A percentile compares a stretch with the other conserved stretches of the same genome.
phyloP scores from a whole-genome alignment of 2,329 filamentous ascomycete genomes.

The Aspergillus fumigatiaffinis region DNA sequence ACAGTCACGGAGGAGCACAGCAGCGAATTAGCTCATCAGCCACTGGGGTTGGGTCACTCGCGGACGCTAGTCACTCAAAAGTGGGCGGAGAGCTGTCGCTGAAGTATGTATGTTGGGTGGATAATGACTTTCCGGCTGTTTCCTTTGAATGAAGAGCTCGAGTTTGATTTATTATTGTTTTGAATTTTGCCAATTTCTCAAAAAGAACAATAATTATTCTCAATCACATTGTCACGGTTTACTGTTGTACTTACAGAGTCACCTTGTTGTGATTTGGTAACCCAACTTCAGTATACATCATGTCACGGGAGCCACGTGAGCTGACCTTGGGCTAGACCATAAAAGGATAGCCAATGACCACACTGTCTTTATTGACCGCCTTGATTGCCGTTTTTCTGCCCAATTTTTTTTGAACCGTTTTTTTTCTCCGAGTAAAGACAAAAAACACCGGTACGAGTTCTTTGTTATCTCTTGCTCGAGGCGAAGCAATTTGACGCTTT shows the following conservation, averaged over 20 bases:
- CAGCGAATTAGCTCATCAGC: slow-evolving; percentile 26
- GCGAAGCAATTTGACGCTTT: not conserved
- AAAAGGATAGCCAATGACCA: slow-evolving; percentile 18
- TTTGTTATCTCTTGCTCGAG: slow-evolving; percentile 4
- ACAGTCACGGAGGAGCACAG: slow-evolving; percentile 12
- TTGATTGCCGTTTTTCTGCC: slow-evolving; percentile 16
- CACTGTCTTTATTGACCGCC: slow-evolving; percentile 20
- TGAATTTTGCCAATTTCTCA: not conserved
- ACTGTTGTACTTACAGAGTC: not conserved
- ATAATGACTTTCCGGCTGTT: not conserved
- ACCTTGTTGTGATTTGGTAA: not conserved
- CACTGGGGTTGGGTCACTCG: slow-evolving; percentile 20
- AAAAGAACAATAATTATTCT: not conserved
- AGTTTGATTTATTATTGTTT: not conserved
- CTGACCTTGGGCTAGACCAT: not conserved
- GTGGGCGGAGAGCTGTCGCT: slow-evolving; percentile 22
- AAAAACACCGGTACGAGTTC: not conserved
- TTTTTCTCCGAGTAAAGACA: slow-evolving; percentile 13
- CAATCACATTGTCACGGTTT: not conserved
- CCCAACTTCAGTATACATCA: not conserved
- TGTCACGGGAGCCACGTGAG: slow-evolving; percentile 16
- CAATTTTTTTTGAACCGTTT: slow-evolving; percentile 21
- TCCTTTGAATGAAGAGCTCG: too few species aligned
- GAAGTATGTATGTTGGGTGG: not conserved
- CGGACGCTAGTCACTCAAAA: slow-evolving; percentile 13